Evolutionary conservation across 1,139 yeast genomes (phyloP).

Genomic region (Pneumocystis carinii): DNA sequence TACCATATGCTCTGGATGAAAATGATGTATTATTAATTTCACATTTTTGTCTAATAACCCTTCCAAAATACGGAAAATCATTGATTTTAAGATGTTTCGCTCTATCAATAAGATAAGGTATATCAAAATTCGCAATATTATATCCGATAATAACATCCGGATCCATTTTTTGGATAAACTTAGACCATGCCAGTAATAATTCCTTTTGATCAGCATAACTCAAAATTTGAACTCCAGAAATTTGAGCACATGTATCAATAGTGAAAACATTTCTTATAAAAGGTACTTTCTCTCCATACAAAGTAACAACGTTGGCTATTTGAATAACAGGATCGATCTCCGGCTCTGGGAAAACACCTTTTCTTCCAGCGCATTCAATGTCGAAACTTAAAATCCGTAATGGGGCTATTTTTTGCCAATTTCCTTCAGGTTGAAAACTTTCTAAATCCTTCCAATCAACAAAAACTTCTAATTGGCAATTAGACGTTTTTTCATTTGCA

Average conservation of each 20-base stretch:
- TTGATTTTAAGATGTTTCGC: conserved; percentile 56
- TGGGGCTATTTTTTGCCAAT: conserved; percentile 89
- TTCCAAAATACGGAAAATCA: conserved; percentile 75
- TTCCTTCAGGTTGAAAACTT: conserved; percentile 81
- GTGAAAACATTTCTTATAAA: conserved; percentile 91
- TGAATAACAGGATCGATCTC: conserved; percentile 88
- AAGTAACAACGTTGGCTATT: conserved; percentile 84
- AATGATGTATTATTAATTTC: conserved; percentile 69
- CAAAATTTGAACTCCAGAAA: conserved; percentile 82
- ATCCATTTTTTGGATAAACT: conserved; percentile 67
- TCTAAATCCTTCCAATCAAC: conserved; percentile 54
- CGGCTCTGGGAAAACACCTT: conserved; percentile 93
- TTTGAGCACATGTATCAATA: conserved; percentile 77
- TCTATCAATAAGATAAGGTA: conserved; percentile 81
- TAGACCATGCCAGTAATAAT: conserved; percentile 73
- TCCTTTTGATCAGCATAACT: conserved; percentile 63
- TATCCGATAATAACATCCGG: conserved; percentile 97
- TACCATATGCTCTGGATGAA: conserved; percentile 92
- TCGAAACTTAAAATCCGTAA: conserved; percentile 85
- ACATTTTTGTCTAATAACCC: conserved; percentile 52
- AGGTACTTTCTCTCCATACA: conserved; percentile 70
- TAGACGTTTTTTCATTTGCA: conserved; percentile 39
- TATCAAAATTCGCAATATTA: conserved; percentile 84
- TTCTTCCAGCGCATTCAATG: conserved; percentile 96
- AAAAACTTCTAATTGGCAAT: conserved; percentile 72